Evolutionary conservation across 1,284 basidiomycete species (phyloP).

Genomic region (Ceratobasidium sp.): DNA sequence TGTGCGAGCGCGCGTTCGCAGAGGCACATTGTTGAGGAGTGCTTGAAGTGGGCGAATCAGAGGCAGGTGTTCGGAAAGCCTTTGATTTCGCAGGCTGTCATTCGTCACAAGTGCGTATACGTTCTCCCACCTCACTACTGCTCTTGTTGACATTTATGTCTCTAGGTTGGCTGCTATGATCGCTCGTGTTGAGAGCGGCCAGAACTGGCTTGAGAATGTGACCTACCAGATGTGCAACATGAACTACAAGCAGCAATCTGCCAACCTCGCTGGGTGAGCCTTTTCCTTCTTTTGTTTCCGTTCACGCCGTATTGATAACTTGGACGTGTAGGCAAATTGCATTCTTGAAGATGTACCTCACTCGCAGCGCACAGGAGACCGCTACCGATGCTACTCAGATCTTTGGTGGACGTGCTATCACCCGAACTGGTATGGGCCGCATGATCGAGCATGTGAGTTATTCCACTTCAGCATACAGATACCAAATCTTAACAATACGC

Average conservation of each 20-base stretch:
- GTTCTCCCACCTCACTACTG: background rate
- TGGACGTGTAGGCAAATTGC: constrained; percentile 69
- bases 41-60: constrained; percentile 57
- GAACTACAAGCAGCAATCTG: constrained; percentile 62
- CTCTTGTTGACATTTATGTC: background rate
- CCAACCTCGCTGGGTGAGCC: constrained; percentile 57
- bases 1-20: constrained; percentile 54
- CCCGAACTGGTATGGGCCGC: constrained; percentile 75
- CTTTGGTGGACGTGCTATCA: constrained; percentile 83
- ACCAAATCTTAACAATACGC: constrained; percentile 37
- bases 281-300: background rate
- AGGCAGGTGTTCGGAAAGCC: constrained; percentile 61
- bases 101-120: constrained; percentile 58
- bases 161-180: constrained; percentile 62
- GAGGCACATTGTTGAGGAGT: constrained; percentile 51
- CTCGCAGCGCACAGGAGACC: constrained; percentile 73
- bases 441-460: constrained; percentile 71
- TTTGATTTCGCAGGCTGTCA: constrained; percentile 62
- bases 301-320: constrained; percentile 6
- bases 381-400: constrained; percentile 84
- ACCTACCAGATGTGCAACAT: constrained; percentile 67
- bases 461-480: constrained; percentile 7
- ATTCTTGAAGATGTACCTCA: constrained; percentile 79
- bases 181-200: constrained; percentile 64
- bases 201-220: constrained; percentile 64